Evolutionary conservation across 345 rosid genomes (phyloP), one percentile per base, ranked within the genome.

Genomic region (Sonneratia alba): DNA sequence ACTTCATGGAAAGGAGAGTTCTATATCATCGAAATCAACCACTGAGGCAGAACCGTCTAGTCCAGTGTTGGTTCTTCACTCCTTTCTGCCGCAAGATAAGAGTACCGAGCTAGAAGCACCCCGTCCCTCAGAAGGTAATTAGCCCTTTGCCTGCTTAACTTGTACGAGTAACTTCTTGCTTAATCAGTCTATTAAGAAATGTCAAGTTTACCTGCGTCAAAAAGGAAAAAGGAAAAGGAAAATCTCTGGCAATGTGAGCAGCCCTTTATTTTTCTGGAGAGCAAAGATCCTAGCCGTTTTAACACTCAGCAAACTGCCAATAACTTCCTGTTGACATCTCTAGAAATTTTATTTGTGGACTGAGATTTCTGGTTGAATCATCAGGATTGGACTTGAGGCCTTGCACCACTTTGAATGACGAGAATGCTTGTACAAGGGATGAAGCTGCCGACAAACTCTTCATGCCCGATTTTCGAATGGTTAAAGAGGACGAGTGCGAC

Each of bases 61-160:
- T 78, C 51, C 77, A 34, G 73, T 71, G 71, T 76, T 77, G 34
- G 81, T 48, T 74, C 73, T 45, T 18, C 75, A 77, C 70, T 27
- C 72, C 21, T 21, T 14, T 74, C 76, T 62, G 40, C 73, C 65
- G 47, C 78, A 74, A 9, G 32, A 77, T 0, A 27, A 69, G 59
- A 24, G 19, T 49, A 49, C 69, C 36, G 38, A 24, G 10, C 22
- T 34, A 3, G 53, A 61, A 10, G 77, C 79, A 51, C 37, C 24
- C 59, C 65, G 73, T 47, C 61, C 63, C 22, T 72, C 77, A 21
- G 73, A 70, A 71, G 84, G 89, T 88, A 78, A 27, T 71, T 22
- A 8, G 36, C 67, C 37, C 66, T 16, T 53, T 53, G 21, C 2
- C 22, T 53, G 51, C 51, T 53, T 16, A 53, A 53, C 51, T 47